Conservation (phyloP, 176 grass and related monocot genomes). For the Triticum monococcum region DNA sequence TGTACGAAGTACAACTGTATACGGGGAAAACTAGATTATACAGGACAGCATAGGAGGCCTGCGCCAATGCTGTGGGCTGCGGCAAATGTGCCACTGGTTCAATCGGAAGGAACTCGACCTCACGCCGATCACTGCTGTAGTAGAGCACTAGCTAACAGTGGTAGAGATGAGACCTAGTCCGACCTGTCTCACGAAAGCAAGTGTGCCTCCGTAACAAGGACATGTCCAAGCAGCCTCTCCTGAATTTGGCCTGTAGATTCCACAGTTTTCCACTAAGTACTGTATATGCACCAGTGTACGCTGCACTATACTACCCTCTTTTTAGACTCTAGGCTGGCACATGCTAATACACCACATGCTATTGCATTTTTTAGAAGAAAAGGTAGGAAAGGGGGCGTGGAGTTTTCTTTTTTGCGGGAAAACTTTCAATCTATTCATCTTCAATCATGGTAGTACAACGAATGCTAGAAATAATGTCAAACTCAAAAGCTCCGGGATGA, state of each 20-base stretch:
- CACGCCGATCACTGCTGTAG: neutral
- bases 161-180: neutral
- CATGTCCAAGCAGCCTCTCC: neutral
- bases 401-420: too few relatives aligned
- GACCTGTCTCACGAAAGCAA: slow-evolving; percentile 11
- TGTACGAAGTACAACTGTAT: neutral
- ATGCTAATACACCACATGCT: neutral
- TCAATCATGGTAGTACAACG: too few relatives aligned
- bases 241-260: neutral
- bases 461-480: too few relatives aligned
- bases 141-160: neutral
- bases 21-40: neutral
- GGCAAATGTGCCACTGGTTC: neutral
- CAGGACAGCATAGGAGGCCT: neutral
- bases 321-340: neutral
- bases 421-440: too few relatives aligned
- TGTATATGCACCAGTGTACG: neutral
- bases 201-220: neutral
- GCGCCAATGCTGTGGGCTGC: neutral
- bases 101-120: neutral
- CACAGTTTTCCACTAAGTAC: neutral
- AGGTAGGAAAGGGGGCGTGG: too few relatives aligned
- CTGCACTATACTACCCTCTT: neutral
- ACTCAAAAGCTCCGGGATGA: too few relatives aligned
- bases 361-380: neutral